Conservation (phyloP, 495 filamentous ascomycete genomes). For the Trichoderma gamsii region DNA sequence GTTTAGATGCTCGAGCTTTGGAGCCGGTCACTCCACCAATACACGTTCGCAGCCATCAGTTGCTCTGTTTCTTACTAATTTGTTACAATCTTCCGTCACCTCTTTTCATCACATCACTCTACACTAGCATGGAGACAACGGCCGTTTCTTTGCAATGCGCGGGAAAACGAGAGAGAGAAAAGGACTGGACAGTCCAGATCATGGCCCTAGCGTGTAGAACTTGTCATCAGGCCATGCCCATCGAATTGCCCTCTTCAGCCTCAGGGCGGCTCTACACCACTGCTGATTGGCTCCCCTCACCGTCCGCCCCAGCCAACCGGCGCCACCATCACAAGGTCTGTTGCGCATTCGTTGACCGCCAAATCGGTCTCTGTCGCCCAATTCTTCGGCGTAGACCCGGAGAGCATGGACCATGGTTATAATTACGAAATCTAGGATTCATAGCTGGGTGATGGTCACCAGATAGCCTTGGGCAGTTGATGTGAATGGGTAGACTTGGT, state of each 20-base stretch:
- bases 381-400: not conserved
- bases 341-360: not conserved
- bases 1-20: not conserved
- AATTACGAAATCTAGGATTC: not conserved
- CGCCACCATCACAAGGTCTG: not conserved
- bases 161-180: not conserved
- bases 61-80: not conserved
- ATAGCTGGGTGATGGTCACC: not conserved
- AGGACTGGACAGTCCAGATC: not conserved
- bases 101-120: constrained; percentile 5
- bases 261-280: constrained; percentile 8
- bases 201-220: not conserved
- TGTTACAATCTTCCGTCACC: not conserved
- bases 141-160: too few species aligned
- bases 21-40: not conserved
- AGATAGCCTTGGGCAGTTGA: not conserved
- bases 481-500: not conserved
- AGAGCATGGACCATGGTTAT: not conserved
- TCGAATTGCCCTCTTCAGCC: constrained; percentile 10
- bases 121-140: not conserved
- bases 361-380: not conserved
- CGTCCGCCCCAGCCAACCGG: not conserved
- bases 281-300: constrained; percentile 2
- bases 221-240: not conserved
- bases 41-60: not conserved